These are phyloP conservation scores for Colletotrichum sp. DNA, from an alignment of 2,329 filamentous ascomycete genomes.

Conservation along the genomic window DNA sequence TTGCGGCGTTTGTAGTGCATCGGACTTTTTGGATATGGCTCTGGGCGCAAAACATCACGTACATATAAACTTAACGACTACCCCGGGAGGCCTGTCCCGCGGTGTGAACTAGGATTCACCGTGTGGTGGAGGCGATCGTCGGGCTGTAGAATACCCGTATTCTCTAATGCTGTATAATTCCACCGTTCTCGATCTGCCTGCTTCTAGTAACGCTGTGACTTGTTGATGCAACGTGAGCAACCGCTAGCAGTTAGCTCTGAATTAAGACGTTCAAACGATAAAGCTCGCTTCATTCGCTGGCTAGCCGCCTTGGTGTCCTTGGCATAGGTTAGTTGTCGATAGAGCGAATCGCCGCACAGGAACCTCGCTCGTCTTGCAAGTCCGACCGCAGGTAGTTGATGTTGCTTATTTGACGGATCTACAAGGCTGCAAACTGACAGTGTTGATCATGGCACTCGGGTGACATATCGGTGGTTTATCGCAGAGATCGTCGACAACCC, in stretches of 20 bases:
- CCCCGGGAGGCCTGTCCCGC: conserved; percentile 16
- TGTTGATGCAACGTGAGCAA: neutral
- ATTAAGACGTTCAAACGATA: neutral
- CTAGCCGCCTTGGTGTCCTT: neutral
- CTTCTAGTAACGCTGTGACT: neutral
- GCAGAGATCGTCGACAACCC: neutral
- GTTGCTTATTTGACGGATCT: neutral
- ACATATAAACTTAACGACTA: conserved; percentile 17
- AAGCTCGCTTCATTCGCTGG: neutral
- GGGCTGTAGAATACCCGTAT: conserved; percentile 28
- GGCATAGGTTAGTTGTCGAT: neutral
- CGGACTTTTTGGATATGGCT: conserved; percentile 13
- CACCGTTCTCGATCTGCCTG: neutral
- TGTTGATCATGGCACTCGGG: neutral
- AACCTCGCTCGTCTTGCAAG: neutral
- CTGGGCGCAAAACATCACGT: conserved; percentile 15
- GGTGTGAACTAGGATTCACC: conserved; percentile 19
- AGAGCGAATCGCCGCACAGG: neutral
- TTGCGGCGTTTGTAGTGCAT: conserved; percentile 5
- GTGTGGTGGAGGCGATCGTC: conserved; percentile 15
- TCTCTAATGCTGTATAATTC: conserved; percentile 45
- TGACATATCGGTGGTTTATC: neutral
- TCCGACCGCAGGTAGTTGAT: neutral
- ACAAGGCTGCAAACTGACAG: neutral
- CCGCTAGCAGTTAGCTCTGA: neutral